These are phyloP conservation scores for Cyberlindnera mycetangii DNA, from an alignment of 805 yeast genomes.

Conservation along the genomic window DNA sequence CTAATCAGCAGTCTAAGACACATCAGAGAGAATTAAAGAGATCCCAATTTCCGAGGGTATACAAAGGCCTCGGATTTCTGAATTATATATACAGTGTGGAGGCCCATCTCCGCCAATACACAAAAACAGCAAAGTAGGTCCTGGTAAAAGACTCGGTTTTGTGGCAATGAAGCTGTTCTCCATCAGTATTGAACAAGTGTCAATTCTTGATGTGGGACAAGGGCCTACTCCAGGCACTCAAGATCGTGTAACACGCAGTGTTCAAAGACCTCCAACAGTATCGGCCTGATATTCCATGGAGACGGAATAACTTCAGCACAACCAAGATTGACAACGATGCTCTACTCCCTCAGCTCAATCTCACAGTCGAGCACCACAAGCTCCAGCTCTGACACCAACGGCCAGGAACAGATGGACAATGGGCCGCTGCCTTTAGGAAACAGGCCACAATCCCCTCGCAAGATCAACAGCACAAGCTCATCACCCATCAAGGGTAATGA, in stretches of 20 bases:
- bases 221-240: too few relatives aligned
- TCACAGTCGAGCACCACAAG: conserved; percentile 5
- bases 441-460: background rate
- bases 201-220: too few relatives aligned
- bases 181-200: too few relatives aligned
- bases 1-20: too few relatives aligned
- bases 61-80: background rate
- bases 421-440: background rate
- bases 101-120: background rate
- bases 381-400: conserved; percentile 1
- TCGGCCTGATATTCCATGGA: background rate
- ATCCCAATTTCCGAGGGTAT: too few relatives aligned
- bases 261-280: too few relatives aligned
- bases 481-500: conserved; percentile 2
- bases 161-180: too few relatives aligned
- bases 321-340: too few relatives aligned
- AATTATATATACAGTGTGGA: background rate
- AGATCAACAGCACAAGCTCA: background rate
- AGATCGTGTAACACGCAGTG: background rate
- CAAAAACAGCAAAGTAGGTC: background rate
- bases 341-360: conserved; percentile 8
- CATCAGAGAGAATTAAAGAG: too few relatives aligned
- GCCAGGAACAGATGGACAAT: conserved; percentile 2
- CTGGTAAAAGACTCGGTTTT: background rate
- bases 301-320: background rate